Evolutionary conservation across 495 filamentous ascomycete genomes (phyloP).

Genomic region (Aspergillus haitiensis): DNA sequence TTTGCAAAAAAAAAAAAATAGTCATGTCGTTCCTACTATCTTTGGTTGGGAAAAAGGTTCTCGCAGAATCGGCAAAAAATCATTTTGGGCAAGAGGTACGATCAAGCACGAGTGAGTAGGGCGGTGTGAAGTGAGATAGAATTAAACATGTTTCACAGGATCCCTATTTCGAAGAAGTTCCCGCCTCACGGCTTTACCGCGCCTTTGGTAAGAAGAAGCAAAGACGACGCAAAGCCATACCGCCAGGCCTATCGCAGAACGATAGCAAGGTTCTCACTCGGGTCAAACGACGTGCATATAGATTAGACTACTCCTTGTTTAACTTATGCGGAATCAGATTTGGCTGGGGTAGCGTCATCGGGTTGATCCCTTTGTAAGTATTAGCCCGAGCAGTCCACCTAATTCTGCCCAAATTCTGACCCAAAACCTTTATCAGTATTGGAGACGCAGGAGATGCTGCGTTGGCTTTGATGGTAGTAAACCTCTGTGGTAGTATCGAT

Average conservation of each 20-base stretch:
- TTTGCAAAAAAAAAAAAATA: conserved; percentile 1
- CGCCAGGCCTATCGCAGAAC: conserved; percentile 70
- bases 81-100: conserved; percentile 68
- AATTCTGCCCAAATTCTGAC: conserved; percentile 14
- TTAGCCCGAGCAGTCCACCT: not conserved
- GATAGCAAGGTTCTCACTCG: conserved; percentile 77
- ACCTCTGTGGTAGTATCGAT: conserved; percentile 64
- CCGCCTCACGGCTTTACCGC: conserved; percentile 64
- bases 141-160: conserved; percentile 44
- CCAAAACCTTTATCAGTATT: conserved; percentile 42
- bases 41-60: conserved; percentile 63
- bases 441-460: conserved; percentile 72
- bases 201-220: conserved; percentile 59
- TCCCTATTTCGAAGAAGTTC: conserved; percentile 73
- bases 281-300: conserved; percentile 78
- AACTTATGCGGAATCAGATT: conserved; percentile 74
- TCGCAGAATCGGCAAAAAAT: conserved; percentile 64
- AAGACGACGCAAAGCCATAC: conserved; percentile 67
- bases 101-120: not conserved
- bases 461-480: conserved; percentile 64
- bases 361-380: conserved; percentile 73
- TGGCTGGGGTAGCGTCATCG: conserved; percentile 82
- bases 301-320: conserved; percentile 75
- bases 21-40: conserved; percentile 56
- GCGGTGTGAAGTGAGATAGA: not conserved